phyloP scores from a whole-genome alignment of 805 yeast genomes.

The Suhomyces prunicola region DNA sequence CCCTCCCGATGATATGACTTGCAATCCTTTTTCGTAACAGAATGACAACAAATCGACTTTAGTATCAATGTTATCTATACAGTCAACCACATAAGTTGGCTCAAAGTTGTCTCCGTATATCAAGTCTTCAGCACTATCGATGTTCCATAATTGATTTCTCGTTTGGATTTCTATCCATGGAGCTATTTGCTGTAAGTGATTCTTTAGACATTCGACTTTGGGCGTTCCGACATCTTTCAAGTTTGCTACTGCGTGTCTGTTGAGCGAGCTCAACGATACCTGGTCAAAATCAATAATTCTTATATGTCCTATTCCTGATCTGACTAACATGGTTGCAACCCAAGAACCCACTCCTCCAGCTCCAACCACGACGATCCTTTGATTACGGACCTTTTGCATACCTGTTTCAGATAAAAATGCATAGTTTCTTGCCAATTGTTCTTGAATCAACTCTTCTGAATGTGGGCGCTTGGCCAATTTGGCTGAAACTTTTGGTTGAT shows the following conservation, averaged over 20 bases:
- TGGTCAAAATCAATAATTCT: constrained; percentile 93
- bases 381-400: constrained; percentile 64
- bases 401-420: constrained; percentile 91
- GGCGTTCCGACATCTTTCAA: constrained; percentile 87
- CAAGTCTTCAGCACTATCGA: constrained; percentile 60
- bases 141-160: constrained; percentile 71
- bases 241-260: constrained; percentile 94
- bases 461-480: constrained; percentile 16
- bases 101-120: constrained; percentile 44
- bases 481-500: not conserved
- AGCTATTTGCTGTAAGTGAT: constrained; percentile 68
- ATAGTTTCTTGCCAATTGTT: constrained; percentile 90
- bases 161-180: constrained; percentile 94
- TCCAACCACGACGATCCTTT: constrained; percentile 78
- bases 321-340: constrained; percentile 85
- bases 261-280: constrained; percentile 85
- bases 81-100: constrained; percentile 85
- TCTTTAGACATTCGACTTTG: constrained; percentile 76
- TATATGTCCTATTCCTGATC: constrained; percentile 82
- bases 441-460: constrained; percentile 72
- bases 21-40: constrained; percentile 57
- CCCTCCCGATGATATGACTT: constrained; percentile 91
- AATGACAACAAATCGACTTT: constrained; percentile 84
- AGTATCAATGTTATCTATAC: constrained; percentile 97
- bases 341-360: constrained; percentile 99